Conservation (phyloP, 306 rosid species). For the Trifolium subterraneum region DNA sequence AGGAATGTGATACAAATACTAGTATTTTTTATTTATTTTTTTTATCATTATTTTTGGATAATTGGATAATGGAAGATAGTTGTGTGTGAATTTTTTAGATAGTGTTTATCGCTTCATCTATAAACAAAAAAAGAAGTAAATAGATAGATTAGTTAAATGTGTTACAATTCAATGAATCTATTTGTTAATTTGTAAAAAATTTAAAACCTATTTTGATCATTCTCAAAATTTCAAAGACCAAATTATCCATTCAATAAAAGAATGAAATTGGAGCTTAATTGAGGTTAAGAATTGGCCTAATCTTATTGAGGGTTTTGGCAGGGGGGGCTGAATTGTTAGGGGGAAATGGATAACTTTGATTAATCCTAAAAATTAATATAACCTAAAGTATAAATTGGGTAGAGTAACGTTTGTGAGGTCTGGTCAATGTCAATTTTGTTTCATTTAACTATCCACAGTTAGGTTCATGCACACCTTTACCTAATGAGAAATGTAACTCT, state of each 20-base stretch:
- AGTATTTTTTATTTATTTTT: background rate
- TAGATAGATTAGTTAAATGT: background rate
- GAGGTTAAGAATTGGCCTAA: background rate
- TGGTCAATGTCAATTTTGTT: constrained; percentile 41
- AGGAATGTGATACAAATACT: background rate
- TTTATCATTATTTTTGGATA: background rate
- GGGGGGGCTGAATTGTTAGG: background rate
- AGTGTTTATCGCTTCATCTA: no score
- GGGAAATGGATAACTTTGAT: background rate
- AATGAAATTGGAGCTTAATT: background rate
- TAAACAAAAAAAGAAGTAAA: background rate
- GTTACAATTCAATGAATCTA: background rate
- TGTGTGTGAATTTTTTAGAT: no score
- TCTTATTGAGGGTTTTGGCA: background rate
- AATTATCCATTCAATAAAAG: background rate
- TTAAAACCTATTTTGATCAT: background rate
- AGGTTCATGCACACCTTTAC: constrained; percentile 35
- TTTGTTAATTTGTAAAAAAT: background rate
- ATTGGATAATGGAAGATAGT: no score
- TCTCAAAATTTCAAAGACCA: background rate
- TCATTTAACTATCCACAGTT: constrained; percentile 22
- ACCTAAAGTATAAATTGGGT: background rate
- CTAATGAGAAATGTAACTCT: constrained; percentile 29
- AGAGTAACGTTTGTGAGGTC: constrained; percentile 18
- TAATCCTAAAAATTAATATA: background rate